These are phyloP conservation scores for Suillus discolor DNA, from an alignment of 768 basidiomycete species.

Conservation along the genomic window DNA sequence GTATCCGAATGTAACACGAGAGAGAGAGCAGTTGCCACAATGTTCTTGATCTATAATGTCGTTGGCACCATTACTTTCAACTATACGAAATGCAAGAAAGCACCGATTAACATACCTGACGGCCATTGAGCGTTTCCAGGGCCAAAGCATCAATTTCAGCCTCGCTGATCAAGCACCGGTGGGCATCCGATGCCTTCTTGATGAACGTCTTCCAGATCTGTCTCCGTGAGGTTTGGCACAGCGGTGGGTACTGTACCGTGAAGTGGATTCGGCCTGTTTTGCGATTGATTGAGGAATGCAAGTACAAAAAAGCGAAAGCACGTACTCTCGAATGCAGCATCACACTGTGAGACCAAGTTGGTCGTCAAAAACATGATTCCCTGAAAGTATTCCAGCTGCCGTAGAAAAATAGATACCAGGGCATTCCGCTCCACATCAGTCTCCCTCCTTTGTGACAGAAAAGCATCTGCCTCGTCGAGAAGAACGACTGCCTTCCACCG, in stretches of 20 bases:
- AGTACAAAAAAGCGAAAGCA: background rate
- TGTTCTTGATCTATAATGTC: background rate
- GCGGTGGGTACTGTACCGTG: conserved; percentile 34
- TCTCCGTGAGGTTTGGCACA: conserved; percentile 23
- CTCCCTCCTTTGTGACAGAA: conserved; percentile 66
- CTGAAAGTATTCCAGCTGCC: conserved; percentile 61
- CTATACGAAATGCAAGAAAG: background rate
- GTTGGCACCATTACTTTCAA: background rate
- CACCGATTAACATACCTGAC: background rate
- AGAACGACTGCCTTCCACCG: conserved; percentile 61
- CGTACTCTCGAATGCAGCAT: conserved; percentile 57
- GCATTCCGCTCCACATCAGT: conserved; percentile 46
- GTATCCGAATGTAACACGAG: background rate
- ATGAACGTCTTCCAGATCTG: conserved; percentile 5
- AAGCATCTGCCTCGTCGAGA: conserved; percentile 51
- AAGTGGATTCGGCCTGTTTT: conserved; percentile 38
- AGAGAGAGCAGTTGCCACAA: background rate
- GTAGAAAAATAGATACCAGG: conserved; percentile 70
- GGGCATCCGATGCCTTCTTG: background rate
- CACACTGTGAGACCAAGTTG: conserved; percentile 46
- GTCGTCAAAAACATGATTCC: conserved; percentile 63
- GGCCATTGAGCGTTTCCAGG: background rate
- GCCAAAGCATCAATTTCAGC: background rate
- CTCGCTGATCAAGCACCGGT: background rate
- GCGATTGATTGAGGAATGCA: background rate